Evolutionary conservation across 2,329 filamentous ascomycete genomes (phyloP).

Genomic region (Cercospora sp.): DNA sequence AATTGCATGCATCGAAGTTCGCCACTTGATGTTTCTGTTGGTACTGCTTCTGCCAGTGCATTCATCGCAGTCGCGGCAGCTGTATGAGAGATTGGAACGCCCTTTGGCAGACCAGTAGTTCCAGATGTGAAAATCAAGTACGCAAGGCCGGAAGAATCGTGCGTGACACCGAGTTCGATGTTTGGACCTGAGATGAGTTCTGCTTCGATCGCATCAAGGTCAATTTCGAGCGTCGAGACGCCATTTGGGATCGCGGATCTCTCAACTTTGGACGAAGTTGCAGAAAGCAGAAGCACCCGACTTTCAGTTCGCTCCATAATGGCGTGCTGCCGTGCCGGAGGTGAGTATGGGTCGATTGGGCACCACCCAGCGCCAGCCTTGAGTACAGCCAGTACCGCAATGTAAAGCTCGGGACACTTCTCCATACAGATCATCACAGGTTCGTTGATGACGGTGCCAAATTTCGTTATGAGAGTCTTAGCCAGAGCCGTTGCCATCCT

Average conservation of each 20-base stretch:
- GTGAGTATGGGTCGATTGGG: slow-evolving; percentile 55
- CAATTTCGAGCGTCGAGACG: slow-evolving; percentile 12
- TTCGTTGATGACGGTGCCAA: slow-evolving; percentile 40
- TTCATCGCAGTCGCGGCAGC: slow-evolving; percentile 43
- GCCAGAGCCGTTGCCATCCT: slow-evolving; percentile 56
- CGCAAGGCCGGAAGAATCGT: slow-evolving; percentile 51
- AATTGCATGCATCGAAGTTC: slow-evolving; percentile 38
- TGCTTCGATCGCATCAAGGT: slow-evolving; percentile 5
- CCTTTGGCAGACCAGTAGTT: slow-evolving; percentile 44
- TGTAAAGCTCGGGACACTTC: slow-evolving; percentile 70
- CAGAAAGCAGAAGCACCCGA: slow-evolving; percentile 9
- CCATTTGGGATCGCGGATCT: slow-evolving; percentile 8
- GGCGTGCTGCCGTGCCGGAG: slow-evolving; percentile 20
- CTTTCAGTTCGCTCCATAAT: slow-evolving; percentile 23
- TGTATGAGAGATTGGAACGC: slow-evolving; percentile 43
- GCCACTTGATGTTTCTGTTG: slow-evolving; percentile 12
- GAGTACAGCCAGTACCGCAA: slow-evolving; percentile 68
- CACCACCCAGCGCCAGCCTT: slow-evolving; percentile 76
- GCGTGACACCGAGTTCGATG: neutral
- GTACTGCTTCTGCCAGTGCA: slow-evolving; percentile 26
- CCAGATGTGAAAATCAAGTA: slow-evolving; percentile 58
- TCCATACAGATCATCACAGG: slow-evolving; percentile 72
- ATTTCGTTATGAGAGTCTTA: slow-evolving; percentile 49
- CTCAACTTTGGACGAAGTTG: slow-evolving; percentile 10
- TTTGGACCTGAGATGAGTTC: neutral